Percentiles rank a stretch among this genome's conserved stretches.
Evolutionary conservation across 345 rosid species (phyloP).

Genomic region (Eucalyptus tenuipes): DNA sequence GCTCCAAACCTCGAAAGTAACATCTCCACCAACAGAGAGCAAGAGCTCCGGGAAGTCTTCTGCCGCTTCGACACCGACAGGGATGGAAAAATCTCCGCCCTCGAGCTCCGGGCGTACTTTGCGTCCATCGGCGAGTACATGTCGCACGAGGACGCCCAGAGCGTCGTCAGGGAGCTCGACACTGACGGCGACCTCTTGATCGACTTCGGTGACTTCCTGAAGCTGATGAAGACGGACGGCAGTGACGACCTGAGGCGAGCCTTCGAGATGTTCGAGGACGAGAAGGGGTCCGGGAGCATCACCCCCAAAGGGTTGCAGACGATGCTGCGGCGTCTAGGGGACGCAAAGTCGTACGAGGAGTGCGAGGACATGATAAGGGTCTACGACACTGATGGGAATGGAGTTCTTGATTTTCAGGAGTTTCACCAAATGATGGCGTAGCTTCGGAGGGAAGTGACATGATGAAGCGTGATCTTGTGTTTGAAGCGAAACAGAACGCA

Average conservation of each 20-base stretch:
- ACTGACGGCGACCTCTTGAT: conserved; percentile 53
- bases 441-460: background rate
- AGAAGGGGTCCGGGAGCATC: conserved; percentile 69
- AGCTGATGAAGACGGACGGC: conserved; percentile 35
- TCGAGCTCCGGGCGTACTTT: conserved; percentile 56
- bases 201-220: conserved; percentile 56
- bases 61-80: conserved; percentile 52
- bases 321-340: conserved; percentile 67
- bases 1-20: background rate
- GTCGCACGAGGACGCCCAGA: conserved; percentile 42
- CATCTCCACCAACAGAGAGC: background rate
- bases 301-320: conserved; percentile 68
- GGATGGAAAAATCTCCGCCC: conserved; percentile 66
- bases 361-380: conserved; percentile 72
- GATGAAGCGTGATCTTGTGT: background rate
- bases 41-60: conserved; percentile 50
- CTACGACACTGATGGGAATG: conserved; percentile 75
- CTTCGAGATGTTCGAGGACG: conserved; percentile 80
- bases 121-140: conserved; percentile 66
- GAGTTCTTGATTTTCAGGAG: conserved; percentile 77
- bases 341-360: conserved; percentile 47
- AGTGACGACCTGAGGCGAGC: conserved; percentile 34
- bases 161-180: conserved; percentile 46
- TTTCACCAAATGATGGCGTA: conserved; percentile 73
- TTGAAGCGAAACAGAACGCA: background rate